Evolutionary conservation across 2,329 filamentous ascomycete genomes (phyloP), one percentile per base, ranked within the genome.

Genomic region (Botrytis porri): DNA sequence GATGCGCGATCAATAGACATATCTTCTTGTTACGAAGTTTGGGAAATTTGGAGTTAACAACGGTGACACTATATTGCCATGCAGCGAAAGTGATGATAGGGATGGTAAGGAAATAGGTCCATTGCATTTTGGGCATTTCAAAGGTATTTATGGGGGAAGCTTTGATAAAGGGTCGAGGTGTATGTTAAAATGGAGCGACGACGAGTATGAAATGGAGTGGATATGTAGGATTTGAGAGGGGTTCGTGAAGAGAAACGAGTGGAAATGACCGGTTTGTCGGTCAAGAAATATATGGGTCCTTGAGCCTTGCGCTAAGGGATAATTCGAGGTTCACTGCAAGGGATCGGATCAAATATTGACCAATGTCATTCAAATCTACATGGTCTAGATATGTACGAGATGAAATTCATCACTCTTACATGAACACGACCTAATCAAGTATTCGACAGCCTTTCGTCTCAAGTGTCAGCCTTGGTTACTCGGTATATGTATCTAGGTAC

Each of bases 1-100:
- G 96, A 84, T 99, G 96, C 35, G 96, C 96, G 80, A 99, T 98
- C 72, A 99, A 86, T 71, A 99, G 88, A 81, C 93, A 92, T 80
- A 99, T 94, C 80, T 93, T 90, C 86, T 97, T 97, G 84, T 93
- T 92, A 78, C 86, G 86, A 75, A 98, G 85, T 62, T 84, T 87
- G 6, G 93, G 92, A 77, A 93, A 88, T 45, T 86, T 83, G 39
- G 83, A 78, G 75, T 84, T 83, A 60, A 77, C 73, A 57, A 81
- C 75, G 48, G 77, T 73, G 72, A 81, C 80, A 16, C 80, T 82
- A 73, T 81, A 82, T 8, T 81, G 76, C 81, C 81, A 82, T 66
- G 74, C 76, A 22, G 76, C 79, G 74, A 84, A 76, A 71, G 85
- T 79, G 67, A 86, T 78, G 29, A 83, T 78, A 8, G 82, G 81